These are phyloP conservation scores for Debaryomyces maramus DNA, from an alignment of 805 yeast species.

Conservation along the genomic window DNA sequence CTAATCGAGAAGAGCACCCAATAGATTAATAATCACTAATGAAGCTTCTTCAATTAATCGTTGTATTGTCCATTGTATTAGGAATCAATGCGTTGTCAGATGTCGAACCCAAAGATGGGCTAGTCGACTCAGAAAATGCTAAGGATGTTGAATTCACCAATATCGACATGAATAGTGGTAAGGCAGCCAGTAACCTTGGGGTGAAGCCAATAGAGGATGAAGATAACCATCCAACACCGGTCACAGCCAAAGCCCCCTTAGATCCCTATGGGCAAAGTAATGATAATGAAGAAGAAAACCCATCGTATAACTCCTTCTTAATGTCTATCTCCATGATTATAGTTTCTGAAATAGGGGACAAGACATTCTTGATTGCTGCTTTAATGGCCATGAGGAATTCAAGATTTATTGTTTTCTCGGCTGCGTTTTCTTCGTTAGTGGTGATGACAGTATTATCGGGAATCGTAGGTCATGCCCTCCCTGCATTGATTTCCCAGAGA, in stretches of 20 bases:
- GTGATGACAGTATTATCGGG: constrained; percentile 93
- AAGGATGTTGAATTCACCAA: constrained; percentile 9
- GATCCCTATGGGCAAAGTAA: constrained; percentile 10
- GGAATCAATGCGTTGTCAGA: constrained; percentile 4
- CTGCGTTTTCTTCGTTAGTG: constrained; percentile 82
- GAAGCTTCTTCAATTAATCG: constrained; percentile 2
- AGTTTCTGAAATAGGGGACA: constrained; percentile 96
- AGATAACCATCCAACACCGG: constrained; percentile 31
- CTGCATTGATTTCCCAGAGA: constrained; percentile 75
- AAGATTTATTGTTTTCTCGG: constrained; percentile 77
- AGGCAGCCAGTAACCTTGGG: constrained; percentile 16
- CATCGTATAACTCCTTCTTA: constrained; percentile 55
- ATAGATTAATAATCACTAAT: constrained; percentile 1
- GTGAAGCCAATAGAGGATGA: constrained; percentile 22
- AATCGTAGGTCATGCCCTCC: constrained; percentile 86
- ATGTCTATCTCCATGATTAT: constrained; percentile 89
- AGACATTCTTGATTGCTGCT: constrained; percentile 95
- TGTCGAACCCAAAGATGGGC: constrained; percentile 1
- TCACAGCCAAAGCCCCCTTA: constrained; percentile 19
- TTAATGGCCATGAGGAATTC: constrained; percentile 96
- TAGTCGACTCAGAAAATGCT: not conserved
- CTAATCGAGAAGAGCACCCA: too few species aligned
- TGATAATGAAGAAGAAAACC: constrained; percentile 12
- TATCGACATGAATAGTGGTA: constrained; percentile 11
- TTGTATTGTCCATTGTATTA: not conserved